Evolutionary conservation across 2,329 filamentous ascomycete genomes (phyloP).

Genomic region (Fusarium chlamydosporum): DNA sequence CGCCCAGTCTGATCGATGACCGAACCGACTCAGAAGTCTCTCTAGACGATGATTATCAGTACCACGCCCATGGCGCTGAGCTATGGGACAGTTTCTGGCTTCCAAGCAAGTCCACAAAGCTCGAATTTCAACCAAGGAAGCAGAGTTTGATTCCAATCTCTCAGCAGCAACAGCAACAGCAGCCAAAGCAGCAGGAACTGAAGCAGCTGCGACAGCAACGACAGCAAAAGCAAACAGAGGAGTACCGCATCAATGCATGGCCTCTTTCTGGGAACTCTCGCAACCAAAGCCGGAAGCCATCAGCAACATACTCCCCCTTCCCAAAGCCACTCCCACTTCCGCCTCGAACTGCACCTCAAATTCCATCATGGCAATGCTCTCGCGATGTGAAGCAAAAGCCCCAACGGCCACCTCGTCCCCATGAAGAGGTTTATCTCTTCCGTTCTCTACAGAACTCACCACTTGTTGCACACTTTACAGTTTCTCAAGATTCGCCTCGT

Average conservation of each 20-base stretch:
- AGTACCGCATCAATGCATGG: conserved; percentile 49
- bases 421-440: conserved; percentile 43
- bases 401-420: conserved; percentile 51
- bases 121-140: conserved; percentile 44
- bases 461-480: conserved; percentile 30
- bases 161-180: conserved; percentile 39
- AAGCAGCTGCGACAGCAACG: conserved; percentile 8
- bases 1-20: conserved; percentile 66
- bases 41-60: conserved; percentile 65
- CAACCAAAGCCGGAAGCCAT: conserved; percentile 44
- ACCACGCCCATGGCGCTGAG: conserved; percentile 61
- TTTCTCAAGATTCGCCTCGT: conserved; percentile 36
- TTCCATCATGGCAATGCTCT: conserved; percentile 52
- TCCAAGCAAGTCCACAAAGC: conserved; percentile 31
- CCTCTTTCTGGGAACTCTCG: conserved; percentile 48
- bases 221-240: conserved; percentile 39
- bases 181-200: conserved; percentile 8
- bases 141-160: conserved; percentile 53
- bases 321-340: conserved; percentile 57
- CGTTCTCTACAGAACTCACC: conserved; percentile 37
- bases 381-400: conserved; percentile 46
- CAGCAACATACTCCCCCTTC: conserved; percentile 59
- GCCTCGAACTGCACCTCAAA: conserved; percentile 49
- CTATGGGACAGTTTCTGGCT: conserved; percentile 69
- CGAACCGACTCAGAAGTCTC: conserved; percentile 66